These are phyloP conservation scores for Xylariaceae sp. DNA, from an alignment of 2,329 filamentous ascomycete species.

Conservation along the genomic window DNA sequence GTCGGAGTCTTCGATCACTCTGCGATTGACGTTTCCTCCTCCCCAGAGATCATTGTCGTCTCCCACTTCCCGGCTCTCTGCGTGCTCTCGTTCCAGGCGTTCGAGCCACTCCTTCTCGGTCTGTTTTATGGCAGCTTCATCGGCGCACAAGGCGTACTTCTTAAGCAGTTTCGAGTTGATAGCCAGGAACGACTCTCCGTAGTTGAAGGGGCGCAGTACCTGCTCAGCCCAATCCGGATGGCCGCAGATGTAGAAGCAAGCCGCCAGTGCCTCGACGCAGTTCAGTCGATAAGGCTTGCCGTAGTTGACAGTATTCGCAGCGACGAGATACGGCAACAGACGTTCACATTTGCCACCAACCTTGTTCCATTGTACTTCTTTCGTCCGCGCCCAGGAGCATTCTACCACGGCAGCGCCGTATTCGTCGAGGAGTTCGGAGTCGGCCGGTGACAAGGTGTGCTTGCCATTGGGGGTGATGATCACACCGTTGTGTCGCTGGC, in stretches of 20 bases:
- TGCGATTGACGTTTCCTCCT: conserved; percentile 80
- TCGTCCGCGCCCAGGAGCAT: conserved; percentile 90
- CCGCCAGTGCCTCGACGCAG: conserved; percentile 90
- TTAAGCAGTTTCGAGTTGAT: conserved; percentile 83
- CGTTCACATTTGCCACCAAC: conserved; percentile 93
- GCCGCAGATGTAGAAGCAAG: conserved; percentile 89
- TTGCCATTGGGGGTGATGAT: conserved; percentile 96
- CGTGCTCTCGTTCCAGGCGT: conserved; percentile 84
- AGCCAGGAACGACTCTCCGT: conserved; percentile 80
- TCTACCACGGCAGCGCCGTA: conserved; percentile 94
- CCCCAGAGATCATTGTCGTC: conserved; percentile 77
- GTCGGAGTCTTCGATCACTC: conserved; percentile 45
- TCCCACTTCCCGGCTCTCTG: conserved; percentile 64
- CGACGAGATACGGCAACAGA: conserved; percentile 87
- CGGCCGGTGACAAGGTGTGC: conserved; percentile 74
- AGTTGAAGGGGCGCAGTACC: conserved; percentile 77
- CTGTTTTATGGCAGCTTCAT: conserved; percentile 77
- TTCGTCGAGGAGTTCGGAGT: conserved; percentile 74
- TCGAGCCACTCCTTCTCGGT: conserved; percentile 84
- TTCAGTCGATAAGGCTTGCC: conserved; percentile 92
- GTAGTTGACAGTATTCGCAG: conserved; percentile 96
- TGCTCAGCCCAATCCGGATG: conserved; percentile 85
- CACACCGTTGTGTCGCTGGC: conserved; percentile 86
- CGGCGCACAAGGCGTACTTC: conserved; percentile 76
- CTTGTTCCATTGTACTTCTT: conserved; percentile 83